phyloP scores from a whole-genome alignment of 768 basidiomycete species.

The Bullera alba region DNA sequence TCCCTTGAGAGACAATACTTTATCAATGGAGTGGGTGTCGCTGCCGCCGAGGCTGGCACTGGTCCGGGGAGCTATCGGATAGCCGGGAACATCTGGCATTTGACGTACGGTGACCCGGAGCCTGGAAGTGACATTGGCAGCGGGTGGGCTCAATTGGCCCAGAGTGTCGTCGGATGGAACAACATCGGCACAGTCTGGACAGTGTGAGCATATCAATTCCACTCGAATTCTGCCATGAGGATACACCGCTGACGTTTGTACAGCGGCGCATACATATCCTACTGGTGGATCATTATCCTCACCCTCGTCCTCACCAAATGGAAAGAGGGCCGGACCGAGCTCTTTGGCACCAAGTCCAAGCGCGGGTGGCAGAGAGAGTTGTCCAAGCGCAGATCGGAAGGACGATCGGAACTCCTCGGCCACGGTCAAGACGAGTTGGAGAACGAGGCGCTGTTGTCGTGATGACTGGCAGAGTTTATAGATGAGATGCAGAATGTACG shows the following conservation, averaged over 20 bases:
- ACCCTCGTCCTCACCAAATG: constrained; percentile 53
- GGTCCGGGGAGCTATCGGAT: constrained; percentile 80
- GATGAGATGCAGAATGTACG: too few species aligned
- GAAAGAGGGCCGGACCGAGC: constrained; percentile 39
- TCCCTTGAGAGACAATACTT: constrained; percentile 62
- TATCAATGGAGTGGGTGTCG: constrained; percentile 57
- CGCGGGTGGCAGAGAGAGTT: constrained; percentile 11
- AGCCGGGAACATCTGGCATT: constrained; percentile 74
- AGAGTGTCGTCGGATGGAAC: constrained; percentile 74
- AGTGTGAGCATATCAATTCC: constrained; percentile 10
- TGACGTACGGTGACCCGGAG: constrained; percentile 44
- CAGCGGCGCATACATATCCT: constrained; percentile 77
- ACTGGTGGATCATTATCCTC: constrained; percentile 73
- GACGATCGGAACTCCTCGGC: too few species aligned
- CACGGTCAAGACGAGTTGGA: too few species aligned
- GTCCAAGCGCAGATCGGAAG: too few species aligned
- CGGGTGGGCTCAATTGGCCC: constrained; percentile 53
- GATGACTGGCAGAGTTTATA: too few species aligned
- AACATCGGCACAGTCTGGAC: constrained; percentile 59
- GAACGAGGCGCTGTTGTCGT: too few species aligned
- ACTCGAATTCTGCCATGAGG: not conserved
- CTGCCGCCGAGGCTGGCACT: constrained; percentile 50
- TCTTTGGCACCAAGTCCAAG: constrained; percentile 23
- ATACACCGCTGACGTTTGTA: constrained; percentile 12
- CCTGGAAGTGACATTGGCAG: constrained; percentile 11